phyloP scores from a whole-genome alignment of 1,139 yeast genomes.

The Hyphopichia wangnamkhiaoensis region DNA sequence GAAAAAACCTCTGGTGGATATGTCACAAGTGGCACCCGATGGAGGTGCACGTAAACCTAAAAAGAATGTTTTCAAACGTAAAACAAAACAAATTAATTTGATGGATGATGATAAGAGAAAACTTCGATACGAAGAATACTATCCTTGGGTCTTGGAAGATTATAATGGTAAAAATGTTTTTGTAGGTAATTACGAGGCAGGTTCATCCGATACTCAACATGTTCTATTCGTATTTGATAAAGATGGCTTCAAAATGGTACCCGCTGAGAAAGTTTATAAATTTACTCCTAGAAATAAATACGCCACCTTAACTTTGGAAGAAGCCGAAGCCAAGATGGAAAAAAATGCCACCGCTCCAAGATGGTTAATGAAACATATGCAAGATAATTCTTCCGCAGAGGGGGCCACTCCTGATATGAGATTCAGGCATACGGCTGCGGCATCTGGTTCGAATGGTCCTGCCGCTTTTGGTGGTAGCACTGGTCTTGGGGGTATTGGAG shows the following conservation, averaged over 20 bases:
- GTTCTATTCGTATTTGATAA: slow-evolving; percentile 84
- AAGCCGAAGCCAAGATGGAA: slow-evolving; percentile 95
- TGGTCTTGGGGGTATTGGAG: slow-evolving; percentile 23
- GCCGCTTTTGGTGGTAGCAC: slow-evolving; percentile 20
- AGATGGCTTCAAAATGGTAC: slow-evolving; percentile 90
- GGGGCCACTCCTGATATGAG: slow-evolving; percentile 49
- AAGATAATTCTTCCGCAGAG: slow-evolving; percentile 54
- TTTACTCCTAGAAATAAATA: slow-evolving; percentile 93
- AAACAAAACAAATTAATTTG: slow-evolving; percentile 80
- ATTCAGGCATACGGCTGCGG: slow-evolving; percentile 33
- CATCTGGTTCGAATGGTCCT: slow-evolving; percentile 17
- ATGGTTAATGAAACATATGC: slow-evolving; percentile 94
- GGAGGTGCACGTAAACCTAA: slow-evolving; percentile 81
- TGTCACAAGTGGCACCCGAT: slow-evolving; percentile 86
- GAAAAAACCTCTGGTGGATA: slow-evolving; percentile 39
- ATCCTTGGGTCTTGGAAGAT: slow-evolving; percentile 98
- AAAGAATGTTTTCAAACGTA: slow-evolving; percentile 66
- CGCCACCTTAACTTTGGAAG: slow-evolving; percentile 91
- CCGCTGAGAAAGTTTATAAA: slow-evolving; percentile 89
- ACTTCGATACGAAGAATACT: slow-evolving; percentile 89
- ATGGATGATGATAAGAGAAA: slow-evolving; percentile 81
- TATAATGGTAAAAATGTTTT: slow-evolving; percentile 91
- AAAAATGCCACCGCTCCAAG: slow-evolving; percentile 79
- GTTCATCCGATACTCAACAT: slow-evolving; percentile 76
- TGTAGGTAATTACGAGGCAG: slow-evolving; percentile 97